These are phyloP conservation scores for Wickerhamomyces silvicola DNA, from an alignment of 805 yeast species.

Conservation along the genomic window DNA sequence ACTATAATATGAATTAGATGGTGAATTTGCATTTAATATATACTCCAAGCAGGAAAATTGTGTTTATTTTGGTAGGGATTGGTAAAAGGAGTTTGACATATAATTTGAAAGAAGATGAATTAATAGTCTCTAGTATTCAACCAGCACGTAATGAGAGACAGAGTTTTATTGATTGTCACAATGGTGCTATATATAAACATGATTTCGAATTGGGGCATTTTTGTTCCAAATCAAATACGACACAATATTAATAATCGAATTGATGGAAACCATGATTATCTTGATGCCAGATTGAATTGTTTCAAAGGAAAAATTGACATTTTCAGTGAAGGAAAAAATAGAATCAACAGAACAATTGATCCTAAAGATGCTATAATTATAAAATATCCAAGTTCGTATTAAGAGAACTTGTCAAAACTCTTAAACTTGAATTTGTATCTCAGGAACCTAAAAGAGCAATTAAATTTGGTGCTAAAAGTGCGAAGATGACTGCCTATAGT, in stretches of 20 bases:
- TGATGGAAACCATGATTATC: slow-evolving; percentile 15
- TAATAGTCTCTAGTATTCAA: slow-evolving; percentile 44
- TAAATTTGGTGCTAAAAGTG: slow-evolving; percentile 94
- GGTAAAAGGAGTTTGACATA: slow-evolving; percentile 78
- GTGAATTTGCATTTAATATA: slow-evolving; percentile 74
- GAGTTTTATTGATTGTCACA: slow-evolving; percentile 47
- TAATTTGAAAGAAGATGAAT: slow-evolving; percentile 23
- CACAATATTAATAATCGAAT: slow-evolving; percentile 16
- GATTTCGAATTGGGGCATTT: slow-evolving; percentile 27
- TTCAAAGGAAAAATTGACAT: slow-evolving; percentile 26
- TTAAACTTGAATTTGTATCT: slow-evolving; percentile 50
- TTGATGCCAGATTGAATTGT: slow-evolving; percentile 6
- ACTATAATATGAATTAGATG: slow-evolving; percentile 47
- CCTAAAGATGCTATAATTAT: slow-evolving; percentile 27
- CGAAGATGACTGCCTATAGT: slow-evolving; percentile 81
- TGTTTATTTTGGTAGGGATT: slow-evolving; percentile 82
- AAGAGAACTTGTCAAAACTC: slow-evolving; percentile 49
- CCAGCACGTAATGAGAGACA: slow-evolving; percentile 24
- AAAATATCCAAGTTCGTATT: slow-evolving; percentile 50
- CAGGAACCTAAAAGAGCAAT: slow-evolving; percentile 88
- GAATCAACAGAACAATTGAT: slow-evolving; percentile 51
- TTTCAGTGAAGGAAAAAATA: slow-evolving; percentile 45
- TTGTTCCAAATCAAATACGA: slow-evolving; percentile 14
- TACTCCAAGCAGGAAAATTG: slow-evolving; percentile 33
- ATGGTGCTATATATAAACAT: slow-evolving; percentile 42